These are phyloP conservation scores for Tieghemiomyces parasiticus DNA, from an alignment of 192 early-diverging fungal species.

Conservation along the genomic window DNA sequence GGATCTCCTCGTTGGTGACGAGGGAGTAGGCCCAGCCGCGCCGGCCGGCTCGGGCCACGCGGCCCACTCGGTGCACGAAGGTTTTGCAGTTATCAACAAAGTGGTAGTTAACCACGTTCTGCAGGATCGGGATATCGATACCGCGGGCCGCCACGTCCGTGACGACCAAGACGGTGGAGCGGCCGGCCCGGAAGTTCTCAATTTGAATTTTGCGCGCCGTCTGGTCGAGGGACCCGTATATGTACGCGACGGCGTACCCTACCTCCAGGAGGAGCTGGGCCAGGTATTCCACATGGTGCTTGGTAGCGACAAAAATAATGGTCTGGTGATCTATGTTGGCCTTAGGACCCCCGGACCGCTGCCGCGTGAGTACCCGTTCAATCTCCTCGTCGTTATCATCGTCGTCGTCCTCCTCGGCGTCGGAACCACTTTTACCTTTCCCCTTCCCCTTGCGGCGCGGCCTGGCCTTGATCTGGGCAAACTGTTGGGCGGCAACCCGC, in stretches of 20 bases:
- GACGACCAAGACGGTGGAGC: constrained; percentile 71
- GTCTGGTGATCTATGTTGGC: constrained; percentile 73
- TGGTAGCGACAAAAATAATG: constrained; percentile 89
- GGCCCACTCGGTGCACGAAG: constrained; percentile 94
- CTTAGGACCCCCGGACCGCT: constrained; percentile 12
- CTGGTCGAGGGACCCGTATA: constrained; percentile 93
- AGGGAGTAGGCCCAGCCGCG: constrained; percentile 86
- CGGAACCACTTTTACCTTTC: constrained; percentile 14
- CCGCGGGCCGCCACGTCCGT: constrained; percentile 98
- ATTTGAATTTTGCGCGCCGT: constrained; percentile 79
- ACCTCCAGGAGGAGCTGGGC: constrained; percentile 49
- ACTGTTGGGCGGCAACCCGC: constrained; percentile 18
- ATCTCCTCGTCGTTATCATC: constrained; percentile 17
- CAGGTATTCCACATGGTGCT: constrained; percentile 96
- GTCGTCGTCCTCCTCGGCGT: constrained; percentile 22
- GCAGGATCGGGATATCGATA: constrained; percentile 95
- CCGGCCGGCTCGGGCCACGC: constrained; percentile 89
- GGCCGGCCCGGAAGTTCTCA: constrained; percentile 61
- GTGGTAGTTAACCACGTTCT: constrained; percentile 96
- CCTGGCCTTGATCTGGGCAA: constrained; percentile 3
- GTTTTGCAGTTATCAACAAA: constrained; percentile 87
- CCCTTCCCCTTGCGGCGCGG: background rate
- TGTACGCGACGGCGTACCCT: constrained; percentile 69
- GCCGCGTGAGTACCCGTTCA: constrained; percentile 15
- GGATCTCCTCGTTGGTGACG: constrained; percentile 75